A percentile compares a stretch with the other conserved stretches of the same genome.
Evolutionary conservation across 1,284 basidiomycete genomes (phyloP).

Genomic region (Trametes sp.): DNA sequence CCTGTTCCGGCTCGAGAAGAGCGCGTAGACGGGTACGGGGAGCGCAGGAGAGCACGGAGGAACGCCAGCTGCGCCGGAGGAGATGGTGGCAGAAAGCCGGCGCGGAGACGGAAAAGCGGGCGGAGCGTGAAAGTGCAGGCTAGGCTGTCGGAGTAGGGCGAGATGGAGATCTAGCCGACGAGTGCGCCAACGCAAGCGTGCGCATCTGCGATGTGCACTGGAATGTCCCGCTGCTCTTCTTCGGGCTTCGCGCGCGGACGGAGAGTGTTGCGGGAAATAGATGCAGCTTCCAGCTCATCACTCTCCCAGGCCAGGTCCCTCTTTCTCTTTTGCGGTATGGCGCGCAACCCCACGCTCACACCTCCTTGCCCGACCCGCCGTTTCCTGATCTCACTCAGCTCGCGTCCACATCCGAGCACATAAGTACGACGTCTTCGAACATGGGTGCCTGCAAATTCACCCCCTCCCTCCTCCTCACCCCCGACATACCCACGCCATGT

Average conservation of each 20-base stretch:
- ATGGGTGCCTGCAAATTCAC: neutral
- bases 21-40: neutral
- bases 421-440: constrained; percentile 12
- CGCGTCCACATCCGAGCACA: constrained; percentile 7
- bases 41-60: neutral
- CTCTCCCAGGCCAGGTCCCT: neutral
- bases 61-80: neutral
- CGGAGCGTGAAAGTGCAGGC: neutral
- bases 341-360: neutral
- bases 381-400: constrained; percentile 10
- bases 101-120: neutral
- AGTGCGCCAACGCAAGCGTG: neutral
- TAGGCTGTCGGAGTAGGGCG: neutral
- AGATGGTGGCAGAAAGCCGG: neutral
- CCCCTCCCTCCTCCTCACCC: constrained; percentile 2
- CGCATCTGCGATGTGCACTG: neutral
- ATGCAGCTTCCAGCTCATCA: neutral
- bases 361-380: constrained; percentile 5
- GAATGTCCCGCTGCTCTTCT: neutral
- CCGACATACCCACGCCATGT: constrained; percentile 21
- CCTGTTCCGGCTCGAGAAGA: neutral
- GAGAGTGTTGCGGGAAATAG: neutral
- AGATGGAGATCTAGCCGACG: constrained; percentile 2
- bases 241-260: neutral
- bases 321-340: constrained; percentile 20